These are phyloP conservation scores for Funneliformis caledonium DNA, from an alignment of 371 early-diverging fungal genomes.

Conservation along the genomic window DNA sequence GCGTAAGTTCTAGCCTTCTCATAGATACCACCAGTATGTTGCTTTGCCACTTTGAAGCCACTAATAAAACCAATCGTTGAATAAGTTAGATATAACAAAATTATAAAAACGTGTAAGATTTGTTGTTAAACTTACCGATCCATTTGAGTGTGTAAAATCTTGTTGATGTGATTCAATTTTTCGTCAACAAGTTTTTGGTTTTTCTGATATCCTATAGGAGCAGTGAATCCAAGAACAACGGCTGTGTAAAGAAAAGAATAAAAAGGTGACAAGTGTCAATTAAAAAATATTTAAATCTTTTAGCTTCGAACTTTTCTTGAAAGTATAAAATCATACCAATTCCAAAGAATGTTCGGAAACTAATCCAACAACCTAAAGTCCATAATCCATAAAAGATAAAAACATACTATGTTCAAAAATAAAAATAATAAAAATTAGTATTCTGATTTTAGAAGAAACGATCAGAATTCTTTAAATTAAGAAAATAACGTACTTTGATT, in stretches of 20 bases:
- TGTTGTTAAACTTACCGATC: background rate
- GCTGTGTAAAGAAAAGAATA: background rate
- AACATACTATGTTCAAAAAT: background rate
- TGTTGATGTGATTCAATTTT: background rate
- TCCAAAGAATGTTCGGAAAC: background rate
- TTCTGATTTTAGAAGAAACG: background rate
- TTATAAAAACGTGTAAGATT: background rate
- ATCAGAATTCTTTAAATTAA: background rate
- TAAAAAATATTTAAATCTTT: background rate
- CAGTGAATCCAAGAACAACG: slow-evolving; percentile 10
- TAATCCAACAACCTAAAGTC: background rate
- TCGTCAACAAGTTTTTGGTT: slow-evolving; percentile 10
- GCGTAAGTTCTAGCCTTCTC: background rate
- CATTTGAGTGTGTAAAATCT: background rate
- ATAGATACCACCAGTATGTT: background rate
- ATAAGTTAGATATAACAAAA: background rate
- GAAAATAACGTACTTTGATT: background rate
- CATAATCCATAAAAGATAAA: background rate
- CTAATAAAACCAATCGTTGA: background rate
- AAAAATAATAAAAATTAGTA: background rate
- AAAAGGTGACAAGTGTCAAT: background rate
- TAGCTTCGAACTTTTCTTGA: background rate
- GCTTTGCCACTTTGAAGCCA: background rate
- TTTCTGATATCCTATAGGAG: background rate
- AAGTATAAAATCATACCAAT: slow-evolving; percentile 5